Base-by-base conservation (phyloP, 2,329 filamentous ascomycete species). In the Penicillium crustosum region DNA sequence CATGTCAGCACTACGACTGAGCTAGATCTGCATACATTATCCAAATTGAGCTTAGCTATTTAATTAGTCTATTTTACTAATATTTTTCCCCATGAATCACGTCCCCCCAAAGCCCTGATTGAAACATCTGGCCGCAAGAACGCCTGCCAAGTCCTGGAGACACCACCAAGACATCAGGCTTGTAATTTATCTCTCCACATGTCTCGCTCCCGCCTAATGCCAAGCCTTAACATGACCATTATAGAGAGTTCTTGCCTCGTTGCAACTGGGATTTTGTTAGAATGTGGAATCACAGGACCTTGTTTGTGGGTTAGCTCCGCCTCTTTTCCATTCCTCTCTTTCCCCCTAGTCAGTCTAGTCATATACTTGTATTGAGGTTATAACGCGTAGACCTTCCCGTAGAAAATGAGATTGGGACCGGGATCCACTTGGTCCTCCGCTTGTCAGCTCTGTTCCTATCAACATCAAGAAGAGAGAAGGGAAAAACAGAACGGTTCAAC, bases 41-140 rank as follows among this genome's bases (percentile, higher is more conserved):
- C 13, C 23, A 15, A 35, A 19, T 1, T 29, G 17, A 19, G 50
- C 21, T 13, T 51, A 35, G 45, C 3, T 21, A 6, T 21, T 33
- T 12, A 21, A 19, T 21, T 23, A 12, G 9, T 27, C 29, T 12
- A 29, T n/a, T n/a, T n/a, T n/a, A n/a, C n/a, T n/a, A n/a, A n/a
- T n/a, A n/a, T n/a, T 50, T 50, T 50, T 43, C 31, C 9, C 29
- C 29, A n/a, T 38, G 35, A 36, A 49, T 55, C 36, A 49, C 19
- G 8, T 38, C 38, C 2, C 29, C 25, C n/a, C 13, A 8, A 8
- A 29, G 4, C 33, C n/a, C 17, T 31, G 12, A 29, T 53, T 36
- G 17, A 45, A 21, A 5, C 12, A 31, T 4, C 10, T 31, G 10
- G 29, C 29, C 29, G 29, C 10, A 2, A 29, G 29, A 29, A 31